Conservation (phyloP, 2,329 filamentous ascomycete species). For the Penicillium brevicompactum region DNA sequence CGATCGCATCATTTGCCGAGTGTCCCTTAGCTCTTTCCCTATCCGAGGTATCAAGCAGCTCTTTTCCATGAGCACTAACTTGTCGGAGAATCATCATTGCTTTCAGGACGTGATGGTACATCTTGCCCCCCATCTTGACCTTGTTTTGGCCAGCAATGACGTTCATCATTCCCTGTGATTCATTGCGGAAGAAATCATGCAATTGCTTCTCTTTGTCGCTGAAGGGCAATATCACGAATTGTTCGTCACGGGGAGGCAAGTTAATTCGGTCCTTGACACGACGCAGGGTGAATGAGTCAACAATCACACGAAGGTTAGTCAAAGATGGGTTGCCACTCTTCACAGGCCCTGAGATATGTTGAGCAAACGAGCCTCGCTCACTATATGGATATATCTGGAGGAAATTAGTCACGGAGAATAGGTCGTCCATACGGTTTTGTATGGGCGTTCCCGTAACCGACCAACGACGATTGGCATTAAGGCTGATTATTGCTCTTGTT, state of each 20-base stretch:
- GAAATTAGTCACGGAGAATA: conserved; percentile 84
- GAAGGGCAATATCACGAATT: conserved; percentile 74
- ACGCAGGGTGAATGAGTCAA: conserved; percentile 91
- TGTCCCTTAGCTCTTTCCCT: conserved; percentile 77
- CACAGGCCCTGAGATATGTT: conserved; percentile 81
- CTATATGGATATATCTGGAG: conserved; percentile 84
- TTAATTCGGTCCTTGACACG: conserved; percentile 90
- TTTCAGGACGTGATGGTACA: conserved; percentile 92
- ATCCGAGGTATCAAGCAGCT: conserved; percentile 83
- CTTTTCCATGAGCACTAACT: conserved; percentile 91
- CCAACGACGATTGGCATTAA: conserved; percentile 84
- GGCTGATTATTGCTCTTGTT: conserved; percentile 79
- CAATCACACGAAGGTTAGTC: conserved; percentile 77
- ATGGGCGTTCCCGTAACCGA: conserved; percentile 96
- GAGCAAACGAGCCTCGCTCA: conserved; percentile 71
- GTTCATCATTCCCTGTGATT: conserved; percentile 77
- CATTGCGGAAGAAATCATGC: conserved; percentile 81
- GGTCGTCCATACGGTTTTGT: conserved; percentile 88
- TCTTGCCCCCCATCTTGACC: conserved; percentile 74
- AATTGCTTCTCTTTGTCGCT: conserved; percentile 71
- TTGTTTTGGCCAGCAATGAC: conserved; percentile 68
- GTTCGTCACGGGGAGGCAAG: conserved; percentile 72
- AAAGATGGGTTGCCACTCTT: conserved; percentile 85
- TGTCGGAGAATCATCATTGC: conserved; percentile 86
- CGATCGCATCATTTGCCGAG: conserved; percentile 82